These are phyloP conservation scores for Wickerhamomyces canadensis DNA, from an alignment of 805 yeast genomes.

Conservation along the genomic window DNA sequence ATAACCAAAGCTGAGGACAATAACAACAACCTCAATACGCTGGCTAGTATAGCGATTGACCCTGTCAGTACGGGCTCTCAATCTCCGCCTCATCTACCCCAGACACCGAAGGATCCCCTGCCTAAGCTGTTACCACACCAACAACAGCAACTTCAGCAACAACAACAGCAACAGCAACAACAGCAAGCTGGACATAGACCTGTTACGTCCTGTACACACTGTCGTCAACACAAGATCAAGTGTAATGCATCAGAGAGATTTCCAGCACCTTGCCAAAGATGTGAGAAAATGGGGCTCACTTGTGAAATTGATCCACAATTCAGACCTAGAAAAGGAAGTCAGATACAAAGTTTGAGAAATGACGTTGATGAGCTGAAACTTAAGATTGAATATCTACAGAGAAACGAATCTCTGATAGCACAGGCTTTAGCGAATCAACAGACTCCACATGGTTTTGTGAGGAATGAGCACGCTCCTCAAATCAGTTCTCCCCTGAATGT, in stretches of 20 bases:
- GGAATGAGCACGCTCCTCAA: conserved; percentile 15
- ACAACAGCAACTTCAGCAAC: neutral
- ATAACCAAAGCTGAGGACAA: neutral
- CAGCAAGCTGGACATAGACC: conserved; percentile 67
- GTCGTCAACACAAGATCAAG: conserved; percentile 90
- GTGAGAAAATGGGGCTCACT: conserved; percentile 69
- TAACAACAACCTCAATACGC: conserved; percentile 5
- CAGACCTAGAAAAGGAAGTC: conserved; percentile 88
- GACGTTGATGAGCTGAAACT: conserved; percentile 79
- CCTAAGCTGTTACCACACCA: too few species aligned
- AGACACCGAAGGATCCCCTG: too few species aligned
- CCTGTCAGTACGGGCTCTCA: neutral
- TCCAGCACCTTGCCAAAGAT: conserved; percentile 78
- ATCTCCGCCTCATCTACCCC: neutral
- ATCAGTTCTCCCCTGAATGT: conserved; percentile 18
- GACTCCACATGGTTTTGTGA: conserved; percentile 3
- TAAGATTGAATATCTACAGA: conserved; percentile 59
- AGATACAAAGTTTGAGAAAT: conserved; percentile 74
- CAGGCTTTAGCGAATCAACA: conserved; percentile 43
- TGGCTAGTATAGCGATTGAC: conserved; percentile 10
- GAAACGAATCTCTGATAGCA: conserved; percentile 63
- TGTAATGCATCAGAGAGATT: conserved; percentile 84
- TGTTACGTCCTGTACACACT: conserved; percentile 88
- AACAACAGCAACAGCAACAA: conserved; percentile 3
- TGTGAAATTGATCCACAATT: conserved; percentile 92